These are phyloP conservation scores for Jacaranda copaia DNA, from an alignment of 257 asterid species.

Conservation along the genomic window DNA sequence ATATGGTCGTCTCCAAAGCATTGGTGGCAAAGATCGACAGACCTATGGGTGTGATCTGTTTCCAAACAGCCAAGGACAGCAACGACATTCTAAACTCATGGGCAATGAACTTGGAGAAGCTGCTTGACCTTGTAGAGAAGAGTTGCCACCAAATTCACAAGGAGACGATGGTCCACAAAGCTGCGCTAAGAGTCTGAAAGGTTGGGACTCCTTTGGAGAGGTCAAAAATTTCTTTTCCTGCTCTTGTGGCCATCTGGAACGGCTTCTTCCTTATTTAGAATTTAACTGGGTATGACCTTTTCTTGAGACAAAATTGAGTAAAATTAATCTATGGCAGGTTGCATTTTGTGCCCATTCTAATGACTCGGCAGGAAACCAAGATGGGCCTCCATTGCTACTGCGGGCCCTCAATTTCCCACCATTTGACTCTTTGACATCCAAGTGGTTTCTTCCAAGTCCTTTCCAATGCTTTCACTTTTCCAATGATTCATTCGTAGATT, in stretches of 20 bases:
- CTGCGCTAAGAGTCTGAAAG: constrained; percentile 66
- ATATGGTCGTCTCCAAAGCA: constrained; percentile 95
- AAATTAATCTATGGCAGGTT: constrained; percentile 15
- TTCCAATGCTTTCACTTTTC: constrained; percentile 25
- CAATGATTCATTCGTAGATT: constrained; percentile 15
- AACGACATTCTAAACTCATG: constrained; percentile 90
- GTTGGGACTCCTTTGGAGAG: not conserved
- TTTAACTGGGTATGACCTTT: not conserved
- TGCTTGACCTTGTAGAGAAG: constrained; percentile 97
- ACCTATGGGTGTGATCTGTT: constrained; percentile 77
- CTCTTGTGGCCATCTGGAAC: not conserved
- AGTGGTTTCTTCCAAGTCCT: not conserved
- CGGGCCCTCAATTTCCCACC: not conserved
- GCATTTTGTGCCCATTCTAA: not conserved
- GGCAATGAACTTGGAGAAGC: constrained; percentile 90
- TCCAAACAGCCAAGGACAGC: constrained; percentile 86
- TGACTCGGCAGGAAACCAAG: constrained; percentile 2
- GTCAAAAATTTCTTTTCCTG: constrained; percentile 1
- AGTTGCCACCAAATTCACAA: constrained; percentile 99
- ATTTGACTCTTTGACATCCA: not conserved
- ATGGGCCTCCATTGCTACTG: not conserved
- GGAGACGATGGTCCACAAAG: constrained; percentile 96
- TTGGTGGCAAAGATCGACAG: constrained; percentile 88
- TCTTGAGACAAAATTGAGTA: not conserved
- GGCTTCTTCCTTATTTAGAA: not conserved